Evolutionary conservation across 352 stramenopile genomes (phyloP), one percentile per base, ranked within the genome.

Genomic region (Globisporangium viniferum): DNA sequence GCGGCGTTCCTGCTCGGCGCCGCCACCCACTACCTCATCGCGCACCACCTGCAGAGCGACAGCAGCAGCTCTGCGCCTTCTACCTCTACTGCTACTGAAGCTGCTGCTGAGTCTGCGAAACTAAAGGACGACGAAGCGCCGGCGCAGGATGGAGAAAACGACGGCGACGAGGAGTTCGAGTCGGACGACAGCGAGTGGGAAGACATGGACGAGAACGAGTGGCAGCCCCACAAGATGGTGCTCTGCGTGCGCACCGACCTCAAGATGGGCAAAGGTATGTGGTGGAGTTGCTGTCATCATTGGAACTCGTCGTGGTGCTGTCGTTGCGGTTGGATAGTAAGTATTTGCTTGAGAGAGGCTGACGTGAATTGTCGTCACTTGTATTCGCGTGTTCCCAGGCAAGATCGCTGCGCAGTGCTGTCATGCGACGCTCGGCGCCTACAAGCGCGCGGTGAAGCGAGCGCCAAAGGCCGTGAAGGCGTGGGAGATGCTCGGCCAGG

Each of bases 261-360:
- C 51, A 95, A 93, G 73, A 99, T 99, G 96, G 92, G 93, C 72
- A 98, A 98, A 82, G 96, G 95, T 90, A 88, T 78, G 76, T 90
- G 58, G 77, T 73, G 24, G 24, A 24, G 24, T 24, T 24, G 15
- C 76, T 84, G 39, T 10, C 12, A 10, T 33, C 31, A 33, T 33
- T 33, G 75, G 87, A 67, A 18, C 18, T 51, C 1, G 44, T 22
- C 44, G 18, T 88, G 73, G 59, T 81, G 79, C 36, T 77, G 90
- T 63, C 54, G 6, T 3, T 22, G 49, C 39, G 46, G 49, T 35
- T 3, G 18, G 14, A 14, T 18, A 39, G 31, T 67, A 48, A 20
- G 24, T 31, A 49, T 15, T 59, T 59, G 9, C 15, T 20, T 29
- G n/a, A 29, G 24, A 6, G 7, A 54, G 27, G 20, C 35, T 53